phyloP scores from a whole-genome alignment of 805 yeast genomes.

The Wickerhamomyces subpelliculosus region DNA sequence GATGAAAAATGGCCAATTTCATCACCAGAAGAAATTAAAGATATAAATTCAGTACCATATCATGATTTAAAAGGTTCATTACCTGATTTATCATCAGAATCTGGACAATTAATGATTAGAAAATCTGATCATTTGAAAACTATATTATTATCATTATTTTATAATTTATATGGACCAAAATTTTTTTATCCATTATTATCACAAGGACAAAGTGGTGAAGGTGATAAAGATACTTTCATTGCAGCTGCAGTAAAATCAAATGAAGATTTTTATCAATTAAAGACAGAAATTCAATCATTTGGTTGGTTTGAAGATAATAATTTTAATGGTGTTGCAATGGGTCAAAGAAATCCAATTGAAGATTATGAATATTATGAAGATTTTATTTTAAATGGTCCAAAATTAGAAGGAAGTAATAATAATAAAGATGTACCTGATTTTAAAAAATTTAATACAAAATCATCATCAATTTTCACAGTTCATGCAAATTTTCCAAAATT shows the following conservation, averaged over 20 bases:
- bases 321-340: conserved; percentile 70
- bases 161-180: conserved; percentile 59
- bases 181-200: conserved; percentile 63
- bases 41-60: conserved; percentile 31
- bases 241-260: conserved; percentile 54
- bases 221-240: conserved; percentile 72
- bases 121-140: conserved; percentile 54
- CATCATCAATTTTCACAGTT: conserved; percentile 24
- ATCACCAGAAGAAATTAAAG: conserved; percentile 6
- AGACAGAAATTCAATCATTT: conserved; percentile 18
- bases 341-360: conserved; percentile 62
- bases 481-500: conserved; percentile 32
- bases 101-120: conserved; percentile 62
- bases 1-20: conserved; percentile 17
- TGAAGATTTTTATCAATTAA: conserved; percentile 47
- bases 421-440: too few relatives aligned
- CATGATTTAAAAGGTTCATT: conserved; percentile 60
- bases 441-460: background rate
- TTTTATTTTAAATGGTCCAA: background rate
- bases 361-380: conserved; percentile 33
- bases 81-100: conserved; percentile 63
- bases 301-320: conserved; percentile 26
- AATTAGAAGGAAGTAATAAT: too few relatives aligned
- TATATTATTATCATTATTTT: conserved; percentile 51
- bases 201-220: conserved; percentile 73